phyloP scores from a whole-genome alignment of 208 protist genomes.

The Trypanosoma avium region DNA sequence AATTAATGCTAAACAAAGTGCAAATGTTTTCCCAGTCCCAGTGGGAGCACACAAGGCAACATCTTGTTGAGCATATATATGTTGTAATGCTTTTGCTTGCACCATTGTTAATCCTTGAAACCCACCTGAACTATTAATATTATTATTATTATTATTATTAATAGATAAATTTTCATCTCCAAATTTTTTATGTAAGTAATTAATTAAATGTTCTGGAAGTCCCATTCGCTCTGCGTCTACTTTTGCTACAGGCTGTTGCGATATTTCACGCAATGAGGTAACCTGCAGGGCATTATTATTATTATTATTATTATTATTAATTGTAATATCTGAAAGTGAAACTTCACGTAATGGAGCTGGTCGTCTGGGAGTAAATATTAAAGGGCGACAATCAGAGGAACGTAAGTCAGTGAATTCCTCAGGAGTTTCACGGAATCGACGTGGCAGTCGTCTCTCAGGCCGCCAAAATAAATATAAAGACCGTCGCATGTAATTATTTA shows the following conservation, averaged over 20 bases:
- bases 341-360: constrained; percentile 73
- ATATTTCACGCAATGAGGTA: constrained; percentile 25
- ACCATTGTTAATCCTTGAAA: constrained; percentile 69
- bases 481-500: too few species aligned
- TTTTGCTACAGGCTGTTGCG: constrained; percentile 56
- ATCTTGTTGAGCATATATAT: constrained; percentile 84
- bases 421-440: constrained; percentile 72
- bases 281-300: constrained; percentile 21
- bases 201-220: constrained; percentile 67
- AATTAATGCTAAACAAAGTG: constrained; percentile 78
- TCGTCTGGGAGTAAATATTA: constrained; percentile 74
- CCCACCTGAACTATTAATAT: background rate
- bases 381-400: constrained; percentile 57
- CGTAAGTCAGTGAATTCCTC: constrained; percentile 85
- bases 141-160: constrained; percentile 9
- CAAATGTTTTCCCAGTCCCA: constrained; percentile 88
- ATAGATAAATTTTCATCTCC: background rate
- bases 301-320: too few species aligned
- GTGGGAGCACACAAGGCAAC: constrained; percentile 89
- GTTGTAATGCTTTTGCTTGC: constrained; percentile 85
- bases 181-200: constrained; percentile 54
- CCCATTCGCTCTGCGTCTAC: constrained; percentile 84
- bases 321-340: constrained; percentile 54
- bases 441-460: constrained; percentile 62
- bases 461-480: constrained; percentile 46